Conservation (phyloP, 495 filamentous ascomycete genomes). For the Aspergillus haitiensis region DNA sequence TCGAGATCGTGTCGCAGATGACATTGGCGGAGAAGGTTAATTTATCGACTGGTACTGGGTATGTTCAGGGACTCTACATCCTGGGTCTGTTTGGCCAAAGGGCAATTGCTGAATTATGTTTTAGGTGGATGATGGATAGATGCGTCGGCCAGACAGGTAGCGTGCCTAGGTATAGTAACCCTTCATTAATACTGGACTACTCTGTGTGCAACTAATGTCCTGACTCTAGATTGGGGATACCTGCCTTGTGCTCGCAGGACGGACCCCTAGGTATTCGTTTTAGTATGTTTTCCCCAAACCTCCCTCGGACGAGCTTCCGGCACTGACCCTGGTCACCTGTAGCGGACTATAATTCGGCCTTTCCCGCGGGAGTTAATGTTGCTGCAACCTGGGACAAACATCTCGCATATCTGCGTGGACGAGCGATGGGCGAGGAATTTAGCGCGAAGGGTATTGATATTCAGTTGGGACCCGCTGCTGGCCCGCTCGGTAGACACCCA, state of each 20-base stretch:
- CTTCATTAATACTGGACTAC: too few species aligned
- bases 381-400: slow-evolving; percentile 76
- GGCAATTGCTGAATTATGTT: slow-evolving; percentile 6
- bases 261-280: slow-evolving; percentile 80
- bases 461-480: slow-evolving; percentile 85
- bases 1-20: slow-evolving; percentile 75
- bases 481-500: slow-evolving; percentile 73
- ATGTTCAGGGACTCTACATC: slow-evolving; percentile 11
- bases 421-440: slow-evolving; percentile 79
- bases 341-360: slow-evolving; percentile 77
- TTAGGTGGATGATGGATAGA: slow-evolving; percentile 69
- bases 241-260: slow-evolving; percentile 84
- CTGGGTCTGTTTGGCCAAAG: neutral
- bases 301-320: neutral
- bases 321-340: slow-evolving; percentile 18
- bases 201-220: neutral
- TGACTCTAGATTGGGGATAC: slow-evolving; percentile 68
- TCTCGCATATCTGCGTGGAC: slow-evolving; percentile 72
- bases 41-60: slow-evolving; percentile 83
- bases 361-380: slow-evolving; percentile 77
- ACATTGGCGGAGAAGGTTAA: slow-evolving; percentile 92
- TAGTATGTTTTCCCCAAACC: slow-evolving; percentile 36
- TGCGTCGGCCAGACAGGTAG: slow-evolving; percentile 73
- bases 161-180: slow-evolving; percentile 36
- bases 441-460: slow-evolving; percentile 82